phyloP scores from a whole-genome alignment of 805 yeast species.

The Nakazawaea pomicola region DNA sequence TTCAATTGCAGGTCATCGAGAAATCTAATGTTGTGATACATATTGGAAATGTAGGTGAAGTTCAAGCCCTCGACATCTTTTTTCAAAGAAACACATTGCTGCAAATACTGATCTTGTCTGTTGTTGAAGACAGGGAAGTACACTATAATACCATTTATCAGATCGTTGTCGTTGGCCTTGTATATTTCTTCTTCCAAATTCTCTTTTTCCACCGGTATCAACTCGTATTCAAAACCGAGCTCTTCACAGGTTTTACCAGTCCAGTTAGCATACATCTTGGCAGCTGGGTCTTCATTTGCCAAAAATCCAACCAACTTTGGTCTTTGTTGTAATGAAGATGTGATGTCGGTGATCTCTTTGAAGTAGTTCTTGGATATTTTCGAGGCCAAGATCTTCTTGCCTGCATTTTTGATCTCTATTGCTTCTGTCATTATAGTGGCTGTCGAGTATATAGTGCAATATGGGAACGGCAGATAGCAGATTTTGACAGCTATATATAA shows the following conservation, averaged over 20 bases:
- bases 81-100: constrained; percentile 85
- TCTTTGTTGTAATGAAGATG: constrained; percentile 39
- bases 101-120: constrained; percentile 91
- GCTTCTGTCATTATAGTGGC: too few species aligned
- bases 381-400: constrained; percentile 82
- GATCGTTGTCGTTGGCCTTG: constrained; percentile 71
- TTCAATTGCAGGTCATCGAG: constrained; percentile 60
- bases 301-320: constrained; percentile 88
- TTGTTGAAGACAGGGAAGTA: constrained; percentile 97
- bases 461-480: too few species aligned
- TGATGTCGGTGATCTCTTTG: constrained; percentile 62
- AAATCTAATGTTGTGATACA: constrained; percentile 89
- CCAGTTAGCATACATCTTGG: constrained; percentile 93
- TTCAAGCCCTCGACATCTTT: constrained; percentile 97
- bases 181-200: constrained; percentile 79
- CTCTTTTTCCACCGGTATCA: constrained; percentile 69
- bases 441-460: too few species aligned
- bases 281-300: constrained; percentile 94
- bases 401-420: constrained; percentile 36
- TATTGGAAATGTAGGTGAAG: constrained; percentile 84
- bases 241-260: constrained; percentile 86
- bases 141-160: constrained; percentile 89
- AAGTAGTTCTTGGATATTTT: constrained; percentile 78
- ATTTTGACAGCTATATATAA: too few species aligned
- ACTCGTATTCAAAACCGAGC: constrained; percentile 80